These are phyloP conservation scores for Adenanthera pavonina DNA, from an alignment of 306 rosid species.

Conservation along the genomic window DNA sequence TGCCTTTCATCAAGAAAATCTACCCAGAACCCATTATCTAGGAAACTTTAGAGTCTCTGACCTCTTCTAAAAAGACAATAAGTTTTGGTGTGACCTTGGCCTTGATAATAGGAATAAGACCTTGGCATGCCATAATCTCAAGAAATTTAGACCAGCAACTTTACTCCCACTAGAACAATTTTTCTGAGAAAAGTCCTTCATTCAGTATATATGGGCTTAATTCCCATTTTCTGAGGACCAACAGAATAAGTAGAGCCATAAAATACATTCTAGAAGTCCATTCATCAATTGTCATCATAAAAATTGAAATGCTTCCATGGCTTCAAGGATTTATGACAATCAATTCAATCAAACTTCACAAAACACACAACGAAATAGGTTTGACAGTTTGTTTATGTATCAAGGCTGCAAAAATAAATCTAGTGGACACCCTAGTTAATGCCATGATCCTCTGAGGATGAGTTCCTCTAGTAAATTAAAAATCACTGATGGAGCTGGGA, in stretches of 20 bases:
- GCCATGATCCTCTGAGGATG: not conserved
- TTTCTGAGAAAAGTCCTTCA: not conserved
- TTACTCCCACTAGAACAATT: not conserved
- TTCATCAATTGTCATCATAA: not conserved
- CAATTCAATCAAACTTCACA: not conserved
- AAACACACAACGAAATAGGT: not conserved
- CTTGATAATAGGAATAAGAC: too few species aligned
- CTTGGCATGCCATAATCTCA: too few species aligned
- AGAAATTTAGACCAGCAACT: not conserved
- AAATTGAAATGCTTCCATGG: not conserved
- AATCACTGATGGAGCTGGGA: not conserved
- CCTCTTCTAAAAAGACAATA: too few species aligned
- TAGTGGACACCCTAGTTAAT: not conserved
- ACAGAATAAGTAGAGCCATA: not conserved
- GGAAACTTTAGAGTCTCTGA: too few species aligned
- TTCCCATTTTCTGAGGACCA: not conserved
- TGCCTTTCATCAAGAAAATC: too few species aligned
- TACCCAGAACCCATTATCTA: too few species aligned
- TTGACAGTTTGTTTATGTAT: not conserved
- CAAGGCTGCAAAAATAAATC: not conserved
- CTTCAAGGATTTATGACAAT: not conserved
- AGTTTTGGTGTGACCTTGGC: too few species aligned
- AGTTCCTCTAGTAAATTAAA: not conserved
- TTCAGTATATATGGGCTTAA: not conserved
- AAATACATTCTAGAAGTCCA: not conserved